Conservation (phyloP, 345 rosid genomes). For the Populus davidiana region DNA sequence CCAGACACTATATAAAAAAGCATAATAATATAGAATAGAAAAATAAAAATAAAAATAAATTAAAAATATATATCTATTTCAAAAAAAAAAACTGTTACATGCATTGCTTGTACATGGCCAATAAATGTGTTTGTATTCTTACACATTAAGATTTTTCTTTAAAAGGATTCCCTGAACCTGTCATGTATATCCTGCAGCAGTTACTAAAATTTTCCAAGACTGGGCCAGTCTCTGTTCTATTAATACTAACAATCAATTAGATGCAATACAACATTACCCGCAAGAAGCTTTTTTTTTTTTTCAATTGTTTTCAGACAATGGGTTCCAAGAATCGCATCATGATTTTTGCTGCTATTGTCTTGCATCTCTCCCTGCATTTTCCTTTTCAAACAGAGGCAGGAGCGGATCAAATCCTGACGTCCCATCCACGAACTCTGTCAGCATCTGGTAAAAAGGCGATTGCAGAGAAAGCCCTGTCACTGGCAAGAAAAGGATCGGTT, state of each 20-base stretch:
- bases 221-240: neutral
- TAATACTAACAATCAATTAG: neutral
- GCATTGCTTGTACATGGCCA: neutral
- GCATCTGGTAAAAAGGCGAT: neutral
- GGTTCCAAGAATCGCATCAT: neutral
- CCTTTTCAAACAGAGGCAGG: constrained; percentile 1
- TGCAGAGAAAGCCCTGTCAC: neutral
- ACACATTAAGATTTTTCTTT: neutral
- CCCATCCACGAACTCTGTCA: neutral
- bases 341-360: neutral
- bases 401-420: neutral
- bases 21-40: no score
- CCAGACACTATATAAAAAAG: no score
- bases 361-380: neutral
- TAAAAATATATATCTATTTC: no score
- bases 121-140: neutral
- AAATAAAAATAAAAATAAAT: no score
- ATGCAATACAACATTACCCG: neutral
- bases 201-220: neutral
- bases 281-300: neutral
- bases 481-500: neutral
- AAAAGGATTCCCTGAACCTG: neutral
- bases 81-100: no score
- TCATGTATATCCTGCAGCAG: neutral
- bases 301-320: neutral